Percentiles rank a stretch among this genome's conserved stretches.
These are phyloP conservation scores for Bimuria novae-zelandiae DNA, from an alignment of 2,329 filamentous ascomycete genomes.

Conservation along the genomic window DNA sequence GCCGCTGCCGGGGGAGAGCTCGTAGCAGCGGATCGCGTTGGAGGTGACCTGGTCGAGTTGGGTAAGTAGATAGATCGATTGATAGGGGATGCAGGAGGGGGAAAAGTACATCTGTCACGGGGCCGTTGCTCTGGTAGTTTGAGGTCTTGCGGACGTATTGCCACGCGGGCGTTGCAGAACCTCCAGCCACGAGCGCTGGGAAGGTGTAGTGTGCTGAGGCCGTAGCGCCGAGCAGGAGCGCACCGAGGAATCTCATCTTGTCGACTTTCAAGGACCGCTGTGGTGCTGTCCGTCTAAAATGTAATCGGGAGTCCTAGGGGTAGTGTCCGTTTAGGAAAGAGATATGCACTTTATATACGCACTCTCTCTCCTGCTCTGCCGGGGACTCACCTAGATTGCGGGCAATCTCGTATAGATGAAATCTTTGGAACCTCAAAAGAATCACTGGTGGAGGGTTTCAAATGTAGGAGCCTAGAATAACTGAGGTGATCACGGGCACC, in stretches of 20 bases:
- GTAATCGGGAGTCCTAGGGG: too few species aligned
- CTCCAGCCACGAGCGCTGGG: conserved; percentile 32
- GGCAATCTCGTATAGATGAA: neutral
- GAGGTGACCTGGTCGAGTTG: conserved; percentile 17
- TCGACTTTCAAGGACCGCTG: too few species aligned
- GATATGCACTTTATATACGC: too few species aligned
- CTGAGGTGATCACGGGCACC: too few species aligned
- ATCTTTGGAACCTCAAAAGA: neutral
- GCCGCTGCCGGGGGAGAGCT: conserved; percentile 19
- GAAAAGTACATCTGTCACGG: conserved; percentile 29
- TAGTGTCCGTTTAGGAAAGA: too few species aligned
- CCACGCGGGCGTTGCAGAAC: conserved; percentile 32
- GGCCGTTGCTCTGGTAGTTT: conserved; percentile 44
- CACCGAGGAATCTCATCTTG: conserved; percentile 35
- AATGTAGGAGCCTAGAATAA: neutral
- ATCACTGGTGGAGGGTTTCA: neutral
- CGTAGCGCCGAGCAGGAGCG: conserved; percentile 28
- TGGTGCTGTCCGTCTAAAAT: too few species aligned
- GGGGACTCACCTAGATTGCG: neutral
- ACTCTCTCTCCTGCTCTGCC: neutral
- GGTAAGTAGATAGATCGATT: neutral
- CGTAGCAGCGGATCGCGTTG: conserved; percentile 28
- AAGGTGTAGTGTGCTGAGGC: conserved; percentile 41
- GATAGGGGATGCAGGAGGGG: neutral
- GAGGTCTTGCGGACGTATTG: conserved; percentile 42